Base-by-base conservation (phyloP, 495 filamentous ascomycete species). In the Beverwykella pulmonaria region DNA sequence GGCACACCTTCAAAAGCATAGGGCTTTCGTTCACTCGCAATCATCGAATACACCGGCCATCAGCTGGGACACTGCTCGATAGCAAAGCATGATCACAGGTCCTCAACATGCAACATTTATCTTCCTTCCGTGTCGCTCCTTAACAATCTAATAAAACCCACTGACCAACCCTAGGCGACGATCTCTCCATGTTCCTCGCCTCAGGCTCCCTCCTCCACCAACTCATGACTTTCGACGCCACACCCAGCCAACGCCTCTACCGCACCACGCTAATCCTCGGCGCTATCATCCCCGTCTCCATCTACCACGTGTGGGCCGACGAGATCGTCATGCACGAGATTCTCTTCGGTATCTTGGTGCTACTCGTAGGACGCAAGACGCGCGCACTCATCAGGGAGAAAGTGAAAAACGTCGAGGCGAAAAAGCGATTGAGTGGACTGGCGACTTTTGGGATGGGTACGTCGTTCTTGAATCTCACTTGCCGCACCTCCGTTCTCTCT, bases 101-200 rank as follows among this genome's bases (percentile, higher is more conserved):
- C n/a, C n/a, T n/a, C n/a, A n/a, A n/a, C n/a, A n/a, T n/a, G n/a
- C n/a, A n/a, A n/a, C n/a, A n/a, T n/a, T n/a, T n/a, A n/a, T n/a
- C n/a, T n/a, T n/a, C n/a, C n/a, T n/a, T n/a, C n/a, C n/a, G n/a
- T n/a, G n/a, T n/a, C n/a, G n/a, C n/a, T n/a, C n/a, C n/a, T n/a
- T n/a, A n/a, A n/a, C n/a, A n/a, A n/a, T n/a, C n/a, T n/a, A n/a
- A n/a, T n/a, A n/a, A n/a, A n/a, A n/a, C n/a, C n/a, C n/a, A n/a
- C n/a, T n/a, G n/a, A n/a, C n/a, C n/a, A n/a, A n/a, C n/a, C n/a
- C n/a, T n/a, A 76, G 70, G 67, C 59, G 60, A 75, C 59, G 84
- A 86, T 57, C 73, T 86, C 30, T 81, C 83, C n/a, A 88, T 88
- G 84, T 78, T 82, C 48, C 70, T 84, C 8, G 77, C 84, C 5